Conservation (phyloP, 179 eudicot species). For the Spergularia azorica region DNA sequence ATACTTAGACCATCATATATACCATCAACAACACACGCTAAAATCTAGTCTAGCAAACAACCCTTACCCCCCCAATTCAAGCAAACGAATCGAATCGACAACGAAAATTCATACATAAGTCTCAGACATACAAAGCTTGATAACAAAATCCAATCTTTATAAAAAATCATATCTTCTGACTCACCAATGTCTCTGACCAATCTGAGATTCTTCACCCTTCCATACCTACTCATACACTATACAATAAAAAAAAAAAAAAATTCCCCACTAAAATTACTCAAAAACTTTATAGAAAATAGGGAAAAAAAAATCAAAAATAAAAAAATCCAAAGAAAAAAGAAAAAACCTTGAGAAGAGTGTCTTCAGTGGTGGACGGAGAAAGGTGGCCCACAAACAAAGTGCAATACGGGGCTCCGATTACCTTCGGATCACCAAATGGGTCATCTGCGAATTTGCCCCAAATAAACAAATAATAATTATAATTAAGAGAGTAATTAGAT, state of each 20-base stretch:
- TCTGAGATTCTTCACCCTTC: constrained; percentile 78
- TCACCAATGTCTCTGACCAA: constrained; percentile 89
- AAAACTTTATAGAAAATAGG: not conserved
- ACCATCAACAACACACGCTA: too few species aligned
- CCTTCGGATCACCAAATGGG: constrained; percentile 87
- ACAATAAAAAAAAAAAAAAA: constrained; percentile 14
- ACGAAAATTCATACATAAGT: not conserved
- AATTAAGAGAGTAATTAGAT: not conserved
- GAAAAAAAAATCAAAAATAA: not conserved
- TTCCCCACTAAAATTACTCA: not conserved
- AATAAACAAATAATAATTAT: too few species aligned
- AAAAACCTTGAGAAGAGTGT: constrained; percentile 61
- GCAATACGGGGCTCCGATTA: constrained; percentile 77
- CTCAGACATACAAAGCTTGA: not conserved
- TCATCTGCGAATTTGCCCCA: constrained; percentile 38
- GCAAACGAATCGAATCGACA: not conserved
- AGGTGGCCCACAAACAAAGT: constrained; percentile 80
- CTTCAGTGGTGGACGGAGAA: constrained; percentile 72
- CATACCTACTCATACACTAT: constrained; percentile 82
- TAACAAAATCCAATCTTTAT: not conserved
- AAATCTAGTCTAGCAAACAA: too few species aligned
- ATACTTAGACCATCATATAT: too few species aligned
- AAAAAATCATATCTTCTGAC: not conserved
- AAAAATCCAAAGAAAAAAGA: not conserved
- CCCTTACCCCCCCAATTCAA: not conserved